Conservation (phyloP, 2,329 filamentous ascomycete genomes). For the Paecilomyces fulvus region DNA sequence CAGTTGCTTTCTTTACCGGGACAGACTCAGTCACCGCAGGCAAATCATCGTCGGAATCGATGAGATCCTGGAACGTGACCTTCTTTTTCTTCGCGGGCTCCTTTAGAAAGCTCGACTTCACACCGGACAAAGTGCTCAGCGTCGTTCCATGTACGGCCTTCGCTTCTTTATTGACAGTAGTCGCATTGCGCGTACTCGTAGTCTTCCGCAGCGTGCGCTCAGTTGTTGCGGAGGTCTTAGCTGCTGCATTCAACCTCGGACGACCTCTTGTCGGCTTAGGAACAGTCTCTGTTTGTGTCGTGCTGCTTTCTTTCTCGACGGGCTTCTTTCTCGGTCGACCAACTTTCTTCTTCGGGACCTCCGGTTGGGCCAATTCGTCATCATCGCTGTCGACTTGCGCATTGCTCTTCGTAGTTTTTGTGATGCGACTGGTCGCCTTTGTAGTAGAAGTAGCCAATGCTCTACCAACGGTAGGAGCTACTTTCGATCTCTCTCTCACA, state of each 20-base stretch:
- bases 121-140: conserved; percentile 17
- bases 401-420: conserved; percentile 2
- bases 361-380: conserved; percentile 16
- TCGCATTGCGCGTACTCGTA: conserved; percentile 5
- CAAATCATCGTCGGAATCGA: conserved; percentile 29
- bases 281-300: conserved; percentile 7
- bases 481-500: conserved; percentile 4
- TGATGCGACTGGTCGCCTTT: neutral
- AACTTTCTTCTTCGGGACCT: conserved; percentile 14
- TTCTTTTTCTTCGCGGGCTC: conserved; percentile 34
- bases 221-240: conserved; percentile 9
- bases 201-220: conserved; percentile 8
- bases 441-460: conserved; percentile 2
- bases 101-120: conserved; percentile 20
- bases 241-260: conserved; percentile 16
- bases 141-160: conserved; percentile 17
- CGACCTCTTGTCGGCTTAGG: conserved; percentile 15
- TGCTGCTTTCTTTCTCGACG: conserved; percentile 6
- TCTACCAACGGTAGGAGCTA: conserved; percentile 7
- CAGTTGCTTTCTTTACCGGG: conserved; percentile 16
- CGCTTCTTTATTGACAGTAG: conserved; percentile 9
- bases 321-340: conserved; percentile 11
- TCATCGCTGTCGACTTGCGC: conserved; percentile 9
- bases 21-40: conserved; percentile 26
- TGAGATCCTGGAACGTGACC: conserved; percentile 39